Evolutionary conservation across 2,329 filamentous ascomycete species (phyloP), one percentile per base, ranked within the genome.

Genomic region (Samsoniella hepiali): DNA sequence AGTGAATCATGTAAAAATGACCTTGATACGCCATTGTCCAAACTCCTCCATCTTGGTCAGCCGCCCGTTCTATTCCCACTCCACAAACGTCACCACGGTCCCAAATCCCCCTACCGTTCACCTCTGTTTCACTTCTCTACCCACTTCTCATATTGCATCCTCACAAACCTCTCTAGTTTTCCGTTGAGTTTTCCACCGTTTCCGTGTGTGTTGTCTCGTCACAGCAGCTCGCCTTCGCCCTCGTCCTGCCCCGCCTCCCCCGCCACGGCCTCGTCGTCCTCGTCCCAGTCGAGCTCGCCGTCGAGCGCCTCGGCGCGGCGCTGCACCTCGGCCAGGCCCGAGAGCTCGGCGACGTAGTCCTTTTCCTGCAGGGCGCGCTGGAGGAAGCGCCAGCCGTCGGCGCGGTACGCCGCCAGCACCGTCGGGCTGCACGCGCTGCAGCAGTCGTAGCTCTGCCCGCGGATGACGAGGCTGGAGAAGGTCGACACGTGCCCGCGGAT

Each of bases 341-440:
- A 90, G 40, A 94, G 79, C 72, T 94, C 91, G 36, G 89, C 86
- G 0, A 96, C 89, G 71, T 90, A 95, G 1, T 91, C 88, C 70
- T 87, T 87, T 74, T 93, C 89, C 65, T 87, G 84, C 15, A 95
- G 76, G 0, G 91, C 91, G 63, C 82, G 82, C 78, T 88, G 88
- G 40, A 95, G 85, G 72, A 96, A 96, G 0, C 80, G 84, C 91
- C 91, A 96, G 0, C 88, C 88, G 53, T 88, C 84, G 2, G 76
- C 73, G 53, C 85, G 81, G 72, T 93, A 95, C 1, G 86, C 85
- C 0, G 82, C 79, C 1, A 94, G 74, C 34, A 96, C 86, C 50
- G 82, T 85, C 40, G 84, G 83, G 67, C 89, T 91, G 71, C 91
- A 96, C 2, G 90, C 91, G 56, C 90, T 92, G 75, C 91, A 96